Conservation (phyloP, 495 filamentous ascomycete genomes). For the Bacidia gigantensis region DNA sequence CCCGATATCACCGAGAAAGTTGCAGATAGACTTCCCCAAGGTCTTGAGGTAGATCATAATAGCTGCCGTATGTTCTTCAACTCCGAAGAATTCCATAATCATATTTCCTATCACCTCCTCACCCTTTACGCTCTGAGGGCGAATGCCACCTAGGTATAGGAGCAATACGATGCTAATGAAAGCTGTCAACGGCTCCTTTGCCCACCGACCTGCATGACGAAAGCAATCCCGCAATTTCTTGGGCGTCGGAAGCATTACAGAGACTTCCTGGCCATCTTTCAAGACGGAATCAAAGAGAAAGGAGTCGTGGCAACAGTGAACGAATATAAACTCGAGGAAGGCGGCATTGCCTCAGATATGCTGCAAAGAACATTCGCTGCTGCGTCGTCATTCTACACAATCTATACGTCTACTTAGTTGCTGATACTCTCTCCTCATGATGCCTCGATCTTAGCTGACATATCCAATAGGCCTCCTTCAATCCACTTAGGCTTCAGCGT, state of each 20-base stretch:
- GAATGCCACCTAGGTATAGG: conserved; percentile 37
- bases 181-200: conserved; percentile 43
- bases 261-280: conserved; percentile 60
- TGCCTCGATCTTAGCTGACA: neutral
- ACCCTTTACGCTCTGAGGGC: conserved; percentile 67
- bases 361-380: conserved; percentile 43
- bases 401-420: neutral
- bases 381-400: conserved; percentile 15
- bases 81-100: conserved; percentile 49
- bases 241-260: conserved; percentile 43
- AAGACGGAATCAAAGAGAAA: conserved; percentile 49
- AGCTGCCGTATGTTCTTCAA: conserved; percentile 73
- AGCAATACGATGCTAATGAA: conserved; percentile 44
- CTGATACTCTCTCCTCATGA: neutral
- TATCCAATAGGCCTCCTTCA: conserved; percentile 45
- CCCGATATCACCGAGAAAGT: conserved; percentile 38
- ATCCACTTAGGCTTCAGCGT: conserved; percentile 79
- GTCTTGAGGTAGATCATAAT: conserved; percentile 63
- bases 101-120: conserved; percentile 64
- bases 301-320: conserved; percentile 44
- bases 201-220: conserved; percentile 36
- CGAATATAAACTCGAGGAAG: conserved; percentile 46
- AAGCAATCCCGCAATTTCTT: conserved; percentile 34
- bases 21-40: conserved; percentile 44
- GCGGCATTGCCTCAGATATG: conserved; percentile 22